Conservation (phyloP, 2,329 filamentous ascomycete genomes). For the Cryphonectria radicalis region DNA sequence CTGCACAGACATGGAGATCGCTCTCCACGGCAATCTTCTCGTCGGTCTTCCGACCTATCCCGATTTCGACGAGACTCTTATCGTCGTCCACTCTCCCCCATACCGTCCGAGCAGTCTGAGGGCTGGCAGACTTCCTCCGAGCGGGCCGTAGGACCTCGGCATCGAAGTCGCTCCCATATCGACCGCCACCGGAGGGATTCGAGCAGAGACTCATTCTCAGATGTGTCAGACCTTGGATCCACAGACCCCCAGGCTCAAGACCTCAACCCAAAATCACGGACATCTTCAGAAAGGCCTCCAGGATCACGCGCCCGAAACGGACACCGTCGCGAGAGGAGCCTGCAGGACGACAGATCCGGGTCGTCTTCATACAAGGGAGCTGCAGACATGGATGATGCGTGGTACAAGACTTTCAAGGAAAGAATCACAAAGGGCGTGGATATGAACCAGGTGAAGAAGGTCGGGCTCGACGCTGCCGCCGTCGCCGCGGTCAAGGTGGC, state of each 20-base stretch:
- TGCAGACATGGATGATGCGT: constrained; percentile 24
- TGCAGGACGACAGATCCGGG: neutral
- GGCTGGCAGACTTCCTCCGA: neutral
- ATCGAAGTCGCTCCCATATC: neutral
- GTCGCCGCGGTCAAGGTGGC: constrained; percentile 28
- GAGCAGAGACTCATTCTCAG: neutral
- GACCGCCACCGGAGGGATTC: neutral
- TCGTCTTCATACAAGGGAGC: constrained; percentile 15
- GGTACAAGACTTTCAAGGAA: constrained; percentile 23
- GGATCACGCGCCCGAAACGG: constrained; percentile 3
- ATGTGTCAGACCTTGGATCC: neutral
- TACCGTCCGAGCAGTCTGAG: constrained; percentile 23
- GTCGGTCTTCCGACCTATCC: constrained; percentile 3
- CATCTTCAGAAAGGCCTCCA: neutral
- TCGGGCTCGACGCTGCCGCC: constrained; percentile 26
- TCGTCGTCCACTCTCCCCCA: constrained; percentile 20
- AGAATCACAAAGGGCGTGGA: constrained; percentile 23
- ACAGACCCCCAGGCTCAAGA: neutral
- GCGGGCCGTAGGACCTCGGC: neutral
- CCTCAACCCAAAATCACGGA: neutral
- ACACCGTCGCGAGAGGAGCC: neutral
- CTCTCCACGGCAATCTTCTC: constrained; percentile 3
- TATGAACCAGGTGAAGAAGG: constrained; percentile 24
- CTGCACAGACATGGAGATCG: neutral
- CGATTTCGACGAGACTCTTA: constrained; percentile 14